Conservation (phyloP, 1,139 yeast genomes). For the Zygotorulaspora mrakii region DNA sequence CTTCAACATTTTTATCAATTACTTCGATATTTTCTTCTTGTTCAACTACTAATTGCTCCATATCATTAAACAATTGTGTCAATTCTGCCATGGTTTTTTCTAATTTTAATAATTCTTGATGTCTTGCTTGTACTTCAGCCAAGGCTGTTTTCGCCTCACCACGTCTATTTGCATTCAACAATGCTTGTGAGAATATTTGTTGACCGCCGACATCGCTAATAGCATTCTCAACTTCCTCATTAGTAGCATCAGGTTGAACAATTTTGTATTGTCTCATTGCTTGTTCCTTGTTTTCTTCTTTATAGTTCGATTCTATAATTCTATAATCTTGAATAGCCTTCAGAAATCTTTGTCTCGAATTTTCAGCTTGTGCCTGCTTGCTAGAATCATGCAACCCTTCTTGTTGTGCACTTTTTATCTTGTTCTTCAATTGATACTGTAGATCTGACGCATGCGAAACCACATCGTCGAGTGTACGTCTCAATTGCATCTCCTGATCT, state of each 20-base stretch:
- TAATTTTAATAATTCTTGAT: constrained; percentile 89
- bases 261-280: constrained; percentile 92
- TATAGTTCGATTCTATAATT: constrained; percentile 79
- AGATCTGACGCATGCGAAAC: constrained; percentile 76
- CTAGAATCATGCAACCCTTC: constrained; percentile 70
- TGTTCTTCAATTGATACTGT: constrained; percentile 67
- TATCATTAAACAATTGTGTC: constrained; percentile 89
- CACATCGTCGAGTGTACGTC: constrained; percentile 72
- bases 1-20: constrained; percentile 74
- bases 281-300: constrained; percentile 78
- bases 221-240: constrained; percentile 77
- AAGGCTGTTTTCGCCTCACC: constrained; percentile 96
- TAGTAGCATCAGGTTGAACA: constrained; percentile 90
- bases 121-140: constrained; percentile 94
- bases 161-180: constrained; percentile 85
- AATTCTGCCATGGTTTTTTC: constrained; percentile 95
- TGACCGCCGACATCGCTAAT: constrained; percentile 81
- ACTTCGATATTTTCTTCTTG: constrained; percentile 87
- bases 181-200: constrained; percentile 92
- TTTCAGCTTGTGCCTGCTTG: constrained; percentile 87
- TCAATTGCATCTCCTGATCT: constrained; percentile 65
- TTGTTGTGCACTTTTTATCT: constrained; percentile 75
- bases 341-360: constrained; percentile 80
- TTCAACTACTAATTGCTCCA: constrained; percentile 94
- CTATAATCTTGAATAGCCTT: constrained; percentile 83